Evolutionary conservation across 257 asterid species (phyloP).

Genomic region (Nemophila menziesii): DNA sequence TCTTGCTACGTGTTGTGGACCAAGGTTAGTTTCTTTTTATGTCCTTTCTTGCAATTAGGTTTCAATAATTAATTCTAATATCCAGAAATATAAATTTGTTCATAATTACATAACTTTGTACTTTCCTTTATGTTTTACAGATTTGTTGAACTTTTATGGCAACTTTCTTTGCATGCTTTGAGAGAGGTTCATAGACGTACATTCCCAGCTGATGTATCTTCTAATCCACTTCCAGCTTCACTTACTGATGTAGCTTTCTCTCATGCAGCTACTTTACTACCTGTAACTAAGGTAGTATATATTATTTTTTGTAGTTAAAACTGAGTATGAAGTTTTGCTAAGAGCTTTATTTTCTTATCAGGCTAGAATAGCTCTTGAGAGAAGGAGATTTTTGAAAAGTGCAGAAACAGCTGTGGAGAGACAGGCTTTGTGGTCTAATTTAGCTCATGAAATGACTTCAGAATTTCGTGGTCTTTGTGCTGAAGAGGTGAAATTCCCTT

Average conservation of each 20-base stretch:
- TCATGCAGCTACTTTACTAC: slow-evolving; percentile 94
- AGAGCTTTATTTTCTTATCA: too few species aligned
- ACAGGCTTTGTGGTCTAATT: slow-evolving; percentile 92
- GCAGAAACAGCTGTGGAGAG: slow-evolving; percentile 94
- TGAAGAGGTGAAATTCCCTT: slow-evolving; percentile 57
- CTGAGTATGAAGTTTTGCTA: too few species aligned
- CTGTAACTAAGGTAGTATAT: slow-evolving; percentile 79
- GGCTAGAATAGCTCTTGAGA: slow-evolving; percentile 98
- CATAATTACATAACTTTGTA: slow-evolving; percentile 5
- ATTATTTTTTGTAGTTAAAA: slow-evolving; percentile 3
- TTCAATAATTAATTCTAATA: too few species aligned
- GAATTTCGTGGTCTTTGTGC: slow-evolving; percentile 97
- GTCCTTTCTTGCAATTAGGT: too few species aligned
- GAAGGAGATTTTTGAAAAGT: slow-evolving; percentile 81
- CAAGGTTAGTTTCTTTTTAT: slow-evolving; percentile 86
- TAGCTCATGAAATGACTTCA: slow-evolving; percentile 99
- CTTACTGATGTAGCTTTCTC: slow-evolving; percentile 98
- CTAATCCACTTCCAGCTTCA: slow-evolving; percentile 90
- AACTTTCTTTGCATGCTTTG: slow-evolving; percentile 95
- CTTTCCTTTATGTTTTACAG: slow-evolving; percentile 36
- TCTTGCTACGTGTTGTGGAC: slow-evolving; percentile 99
- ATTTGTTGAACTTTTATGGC: slow-evolving; percentile 95
- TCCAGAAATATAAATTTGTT: too few species aligned
- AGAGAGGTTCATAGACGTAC: slow-evolving; percentile 94
- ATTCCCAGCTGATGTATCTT: slow-evolving; percentile 78